These are phyloP conservation scores for Colletotrichum abscissum DNA, from an alignment of 2,329 filamentous ascomycete species.

Conservation along the genomic window DNA sequence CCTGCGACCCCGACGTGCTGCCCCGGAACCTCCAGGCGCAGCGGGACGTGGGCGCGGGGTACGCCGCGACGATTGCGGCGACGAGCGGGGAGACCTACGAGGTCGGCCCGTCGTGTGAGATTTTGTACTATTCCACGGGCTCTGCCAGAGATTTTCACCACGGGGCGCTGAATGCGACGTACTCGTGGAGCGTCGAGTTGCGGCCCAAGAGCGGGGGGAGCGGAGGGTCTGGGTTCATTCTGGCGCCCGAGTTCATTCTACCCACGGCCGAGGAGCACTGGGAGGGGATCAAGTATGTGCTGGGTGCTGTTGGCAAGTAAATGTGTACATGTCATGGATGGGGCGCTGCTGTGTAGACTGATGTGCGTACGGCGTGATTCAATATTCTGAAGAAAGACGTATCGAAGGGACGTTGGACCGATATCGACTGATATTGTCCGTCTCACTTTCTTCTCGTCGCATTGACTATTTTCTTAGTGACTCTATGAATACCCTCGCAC, in stretches of 20 bases:
- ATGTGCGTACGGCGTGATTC: no score
- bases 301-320: background rate
- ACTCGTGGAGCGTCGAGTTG: slow-evolving; percentile 40
- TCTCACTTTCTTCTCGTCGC: no score
- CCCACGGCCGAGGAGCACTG: slow-evolving; percentile 39
- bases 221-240: slow-evolving; percentile 36
- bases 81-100: slow-evolving; percentile 35
- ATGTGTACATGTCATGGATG: background rate
- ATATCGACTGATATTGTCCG: no score
- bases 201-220: slow-evolving; percentile 26
- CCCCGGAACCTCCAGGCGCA: slow-evolving; percentile 40
- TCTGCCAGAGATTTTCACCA: slow-evolving; percentile 38
- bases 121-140: slow-evolving; percentile 39
- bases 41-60: slow-evolving; percentile 46
- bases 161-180: slow-evolving; percentile 37
- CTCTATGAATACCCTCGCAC: no score
- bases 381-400: no score
- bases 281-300: slow-evolving; percentile 35
- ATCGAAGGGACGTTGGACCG: no score
- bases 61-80: slow-evolving; percentile 53
- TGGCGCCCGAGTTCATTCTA: slow-evolving; percentile 38
- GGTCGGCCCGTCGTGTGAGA: slow-evolving; percentile 39
- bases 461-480: no score
- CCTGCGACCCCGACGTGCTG: slow-evolving; percentile 48
- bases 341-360: background rate